These are phyloP conservation scores for Poterioochromonas sp. DNA, from an alignment of 352 stramenopile genomes.

Conservation along the genomic window DNA sequence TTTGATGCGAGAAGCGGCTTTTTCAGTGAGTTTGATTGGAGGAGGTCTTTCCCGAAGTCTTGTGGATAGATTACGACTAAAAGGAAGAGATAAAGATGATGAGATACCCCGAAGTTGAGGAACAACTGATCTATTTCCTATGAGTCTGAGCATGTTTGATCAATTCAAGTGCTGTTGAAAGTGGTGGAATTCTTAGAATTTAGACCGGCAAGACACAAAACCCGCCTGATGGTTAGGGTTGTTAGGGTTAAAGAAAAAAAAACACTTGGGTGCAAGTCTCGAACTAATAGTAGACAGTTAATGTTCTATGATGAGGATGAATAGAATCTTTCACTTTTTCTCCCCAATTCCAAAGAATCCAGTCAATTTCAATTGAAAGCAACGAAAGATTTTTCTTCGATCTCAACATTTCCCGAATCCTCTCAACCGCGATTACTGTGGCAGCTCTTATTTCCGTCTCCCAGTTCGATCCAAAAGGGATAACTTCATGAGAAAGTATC, in stretches of 20 bases:
- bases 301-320: constrained; percentile 63
- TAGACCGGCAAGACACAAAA: no score
- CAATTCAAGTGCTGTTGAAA: no score
- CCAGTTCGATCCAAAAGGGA: constrained; percentile 59
- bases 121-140: no score
- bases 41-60: neutral
- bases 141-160: no score
- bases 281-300: constrained; percentile 73
- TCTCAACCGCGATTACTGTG: constrained; percentile 69
- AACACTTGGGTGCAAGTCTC: no score
- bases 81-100: no score
- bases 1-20: constrained; percentile 67
- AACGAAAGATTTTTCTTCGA: neutral
- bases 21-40: constrained; percentile 52
- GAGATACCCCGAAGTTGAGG: no score
- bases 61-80: no score
- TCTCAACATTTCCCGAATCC: constrained; percentile 47
- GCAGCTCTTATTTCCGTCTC: constrained; percentile 67
- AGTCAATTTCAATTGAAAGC: constrained; percentile 68
- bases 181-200: no score
- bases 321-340: constrained; percentile 64
- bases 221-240: no score
- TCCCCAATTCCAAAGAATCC: constrained; percentile 70
- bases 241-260: no score
- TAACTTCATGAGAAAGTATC: constrained; percentile 54